These are phyloP conservation scores for Stipa capillata DNA, from an alignment of 176 grass and related monocot genomes.

Conservation along the genomic window DNA sequence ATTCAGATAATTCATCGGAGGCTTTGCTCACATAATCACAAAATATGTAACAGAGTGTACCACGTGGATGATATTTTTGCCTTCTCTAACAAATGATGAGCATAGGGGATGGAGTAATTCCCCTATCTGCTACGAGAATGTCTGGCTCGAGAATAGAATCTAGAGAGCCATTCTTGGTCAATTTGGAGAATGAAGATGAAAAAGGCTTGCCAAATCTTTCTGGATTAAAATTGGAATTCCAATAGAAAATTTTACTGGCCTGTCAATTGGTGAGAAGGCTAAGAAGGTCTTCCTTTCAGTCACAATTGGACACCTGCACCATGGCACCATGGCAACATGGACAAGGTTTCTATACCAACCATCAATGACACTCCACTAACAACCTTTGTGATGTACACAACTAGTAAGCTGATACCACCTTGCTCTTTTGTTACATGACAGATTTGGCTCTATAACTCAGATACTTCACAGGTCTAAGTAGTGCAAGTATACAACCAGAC, in stretches of 20 bases:
- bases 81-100: background rate
- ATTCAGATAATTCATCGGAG: background rate
- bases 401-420: background rate
- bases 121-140: background rate
- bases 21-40: background rate
- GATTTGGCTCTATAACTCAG: background rate
- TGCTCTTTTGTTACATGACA: background rate
- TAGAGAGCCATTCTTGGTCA: background rate
- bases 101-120: background rate
- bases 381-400: background rate
- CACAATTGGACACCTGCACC: background rate
- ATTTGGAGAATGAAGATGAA: background rate
- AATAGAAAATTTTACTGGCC: background rate
- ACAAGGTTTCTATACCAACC: background rate
- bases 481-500: background rate
- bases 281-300: background rate
- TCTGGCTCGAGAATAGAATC: background rate
- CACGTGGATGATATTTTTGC: background rate
- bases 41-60: background rate
- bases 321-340: background rate
- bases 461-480: background rate
- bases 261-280: background rate
- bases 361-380: background rate
- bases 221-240: background rate
- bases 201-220: background rate